A percentile compares a stretch with the other conserved stretches of the same genome.
Evolutionary conservation across 345 rosid genomes (phyloP).

Genomic region (Populus ilicifolia): DNA sequence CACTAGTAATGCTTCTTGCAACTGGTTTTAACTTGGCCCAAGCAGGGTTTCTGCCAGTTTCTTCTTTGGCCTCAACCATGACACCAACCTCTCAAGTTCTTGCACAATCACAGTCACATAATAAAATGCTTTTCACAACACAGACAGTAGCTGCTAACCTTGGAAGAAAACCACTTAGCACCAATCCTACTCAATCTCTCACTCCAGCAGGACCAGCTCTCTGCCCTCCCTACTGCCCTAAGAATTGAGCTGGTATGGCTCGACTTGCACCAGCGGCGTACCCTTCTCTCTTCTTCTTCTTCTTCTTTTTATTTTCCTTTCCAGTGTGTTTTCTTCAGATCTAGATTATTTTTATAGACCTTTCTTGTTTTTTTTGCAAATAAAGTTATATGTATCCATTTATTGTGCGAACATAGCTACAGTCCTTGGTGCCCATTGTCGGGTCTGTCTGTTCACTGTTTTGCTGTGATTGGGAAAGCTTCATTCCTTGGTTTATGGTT

Average conservation of each 20-base stretch:
- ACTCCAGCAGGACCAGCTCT: neutral
- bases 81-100: neutral
- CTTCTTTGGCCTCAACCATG: conserved; percentile 2
- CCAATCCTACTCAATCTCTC: conserved; percentile 4
- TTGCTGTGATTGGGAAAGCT: neutral
- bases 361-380: neutral
- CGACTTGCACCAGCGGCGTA: neutral
- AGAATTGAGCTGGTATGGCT: neutral
- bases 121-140: neutral
- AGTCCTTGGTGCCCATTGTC: neutral
- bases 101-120: neutral
- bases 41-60: neutral
- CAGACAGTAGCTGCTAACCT: neutral
- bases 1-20: neutral
- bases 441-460: neutral
- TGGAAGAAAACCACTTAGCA: conserved; percentile 2
- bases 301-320: neutral
- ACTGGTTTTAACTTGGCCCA: neutral
- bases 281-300: neutral
- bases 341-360: neutral
- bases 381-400: neutral
- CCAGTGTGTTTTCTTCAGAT: neutral
- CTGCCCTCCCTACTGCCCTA: neutral
- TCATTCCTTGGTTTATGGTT: neutral
- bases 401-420: too few species aligned